Percentiles rank a stretch among this genome's conserved stretches.
phyloP scores from a whole-genome alignment of 805 yeast species.

The Cyberlindnera maclurae region DNA sequence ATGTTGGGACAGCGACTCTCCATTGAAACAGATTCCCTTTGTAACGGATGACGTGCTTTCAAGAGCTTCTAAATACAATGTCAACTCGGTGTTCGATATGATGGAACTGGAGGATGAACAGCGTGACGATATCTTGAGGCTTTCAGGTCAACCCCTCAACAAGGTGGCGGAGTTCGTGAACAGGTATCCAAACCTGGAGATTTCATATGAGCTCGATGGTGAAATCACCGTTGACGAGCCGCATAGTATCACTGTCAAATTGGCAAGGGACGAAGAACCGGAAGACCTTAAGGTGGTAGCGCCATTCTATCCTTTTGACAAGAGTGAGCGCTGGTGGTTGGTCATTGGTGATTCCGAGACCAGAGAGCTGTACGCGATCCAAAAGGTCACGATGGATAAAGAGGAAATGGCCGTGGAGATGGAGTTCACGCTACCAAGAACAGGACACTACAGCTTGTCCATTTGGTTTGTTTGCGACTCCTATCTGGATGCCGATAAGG shows the following conservation, averaged over 20 bases:
- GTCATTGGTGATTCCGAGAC: slow-evolving; percentile 63
- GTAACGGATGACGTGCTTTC: slow-evolving; percentile 44
- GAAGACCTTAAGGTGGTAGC: slow-evolving; percentile 56
- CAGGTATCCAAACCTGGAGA: slow-evolving; percentile 79
- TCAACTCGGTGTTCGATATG: slow-evolving; percentile 73
- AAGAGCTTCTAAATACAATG: slow-evolving; percentile 46
- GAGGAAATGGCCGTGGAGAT: slow-evolving; percentile 47
- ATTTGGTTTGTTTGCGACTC: slow-evolving; percentile 90
- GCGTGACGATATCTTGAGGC: slow-evolving; percentile 52
- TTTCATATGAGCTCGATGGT: slow-evolving; percentile 40
- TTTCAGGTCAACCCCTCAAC: slow-evolving; percentile 43
- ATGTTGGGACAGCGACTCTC: slow-evolving; percentile 72
- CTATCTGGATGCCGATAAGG: slow-evolving; percentile 89
- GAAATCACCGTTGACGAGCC: slow-evolving; percentile 42
- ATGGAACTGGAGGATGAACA: slow-evolving; percentile 69
- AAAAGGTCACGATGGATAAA: slow-evolving; percentile 48
- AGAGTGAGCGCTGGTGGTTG: slow-evolving; percentile 80
- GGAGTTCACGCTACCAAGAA: slow-evolving; percentile 47
- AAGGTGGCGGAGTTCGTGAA: slow-evolving; percentile 85
- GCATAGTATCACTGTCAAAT: slow-evolving; percentile 37
- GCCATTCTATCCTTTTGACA: slow-evolving; percentile 50
- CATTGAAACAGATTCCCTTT: slow-evolving; percentile 76
- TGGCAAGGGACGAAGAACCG: slow-evolving; percentile 73
- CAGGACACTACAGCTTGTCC: slow-evolving; percentile 56
- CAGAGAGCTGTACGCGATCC: slow-evolving; percentile 64